These are phyloP conservation scores for grape (Vitis vinifera) DNA, from an alignment of 164 flowering plant genomes.

Conservation along the genomic window DNA sequence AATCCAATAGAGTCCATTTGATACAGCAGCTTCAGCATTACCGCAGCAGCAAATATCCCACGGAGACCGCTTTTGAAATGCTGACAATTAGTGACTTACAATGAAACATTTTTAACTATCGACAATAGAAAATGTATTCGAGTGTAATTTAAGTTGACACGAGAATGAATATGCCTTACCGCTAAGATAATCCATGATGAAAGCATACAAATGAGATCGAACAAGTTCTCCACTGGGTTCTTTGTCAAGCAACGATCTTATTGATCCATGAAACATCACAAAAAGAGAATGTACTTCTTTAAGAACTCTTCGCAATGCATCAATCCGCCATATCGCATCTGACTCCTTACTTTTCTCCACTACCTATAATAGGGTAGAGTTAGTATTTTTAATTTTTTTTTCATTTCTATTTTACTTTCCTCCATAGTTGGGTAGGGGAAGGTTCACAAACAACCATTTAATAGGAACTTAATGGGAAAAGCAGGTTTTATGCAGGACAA, in stretches of 20 bases:
- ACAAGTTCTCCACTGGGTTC: slow-evolving; percentile 78
- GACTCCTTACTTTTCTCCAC: slow-evolving; percentile 81
- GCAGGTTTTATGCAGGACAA: too few relatives aligned
- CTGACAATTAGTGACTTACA: slow-evolving; percentile 69
- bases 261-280: slow-evolving; percentile 84
- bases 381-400: not conserved
- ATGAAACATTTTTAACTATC: slow-evolving; percentile 40
- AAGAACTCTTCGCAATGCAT: slow-evolving; percentile 71
- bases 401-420: too few relatives aligned
- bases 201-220: slow-evolving; percentile 70
- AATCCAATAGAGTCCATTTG: slow-evolving; percentile 40
- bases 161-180: slow-evolving; percentile 44
- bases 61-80: slow-evolving; percentile 53
- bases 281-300: slow-evolving; percentile 94
- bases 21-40: slow-evolving; percentile 64
- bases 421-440: too few relatives aligned
- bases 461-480: not conserved
- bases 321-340: slow-evolving; percentile 77
- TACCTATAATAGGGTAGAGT: slow-evolving; percentile 44
- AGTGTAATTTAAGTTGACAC: slow-evolving; percentile 10
- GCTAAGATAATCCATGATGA: slow-evolving; percentile 82
- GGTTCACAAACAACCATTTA: not conserved
- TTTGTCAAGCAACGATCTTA: slow-evolving; percentile 79
- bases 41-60: slow-evolving; percentile 78
- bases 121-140: slow-evolving; percentile 9